A percentile compares a stretch with the other conserved stretches of the same genome.
Evolutionary conservation across 2,329 filamentous ascomycete genomes (phyloP).

Genomic region (Pseudogymnoascus pannorum): DNA sequence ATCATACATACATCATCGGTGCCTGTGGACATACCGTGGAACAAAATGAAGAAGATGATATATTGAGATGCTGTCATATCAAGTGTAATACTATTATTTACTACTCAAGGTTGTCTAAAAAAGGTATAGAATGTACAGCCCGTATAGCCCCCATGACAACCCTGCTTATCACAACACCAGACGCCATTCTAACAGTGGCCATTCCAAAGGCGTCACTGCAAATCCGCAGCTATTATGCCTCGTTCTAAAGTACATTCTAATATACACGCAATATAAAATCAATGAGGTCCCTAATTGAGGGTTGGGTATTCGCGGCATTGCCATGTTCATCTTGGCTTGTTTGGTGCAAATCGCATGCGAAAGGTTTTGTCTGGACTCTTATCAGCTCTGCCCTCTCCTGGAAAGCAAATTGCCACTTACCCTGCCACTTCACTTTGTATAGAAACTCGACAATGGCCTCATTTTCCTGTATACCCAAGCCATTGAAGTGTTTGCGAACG

Average conservation of each 20-base stretch:
- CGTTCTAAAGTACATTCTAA: not conserved
- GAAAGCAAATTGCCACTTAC: constrained; percentile 16
- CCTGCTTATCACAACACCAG: not conserved
- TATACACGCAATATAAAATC: constrained; percentile 5
- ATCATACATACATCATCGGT: not conserved
- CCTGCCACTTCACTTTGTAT: constrained; percentile 31
- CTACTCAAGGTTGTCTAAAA: not conserved
- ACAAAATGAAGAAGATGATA: not conserved
- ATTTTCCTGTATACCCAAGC: constrained; percentile 69
- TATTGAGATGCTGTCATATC: not conserved
- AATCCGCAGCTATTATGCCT: constrained; percentile 2
- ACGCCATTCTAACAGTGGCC: not conserved
- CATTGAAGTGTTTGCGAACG: constrained; percentile 79
- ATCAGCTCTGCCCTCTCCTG: not conserved
- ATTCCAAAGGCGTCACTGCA: not conserved
- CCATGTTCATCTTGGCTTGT: constrained; percentile 20
- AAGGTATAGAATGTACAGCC: not conserved
- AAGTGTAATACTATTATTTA: not conserved
- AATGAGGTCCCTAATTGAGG: not conserved
- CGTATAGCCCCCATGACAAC: not conserved
- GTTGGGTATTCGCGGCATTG: not conserved
- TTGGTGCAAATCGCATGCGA: constrained; percentile 32
- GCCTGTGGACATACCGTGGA: not conserved
- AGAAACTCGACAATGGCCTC: constrained; percentile 63
- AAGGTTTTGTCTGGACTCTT: constrained; percentile 31